Evolutionary conservation across 1,284 basidiomycete species (phyloP).

Genomic region (Sanghuangporus baumii): DNA sequence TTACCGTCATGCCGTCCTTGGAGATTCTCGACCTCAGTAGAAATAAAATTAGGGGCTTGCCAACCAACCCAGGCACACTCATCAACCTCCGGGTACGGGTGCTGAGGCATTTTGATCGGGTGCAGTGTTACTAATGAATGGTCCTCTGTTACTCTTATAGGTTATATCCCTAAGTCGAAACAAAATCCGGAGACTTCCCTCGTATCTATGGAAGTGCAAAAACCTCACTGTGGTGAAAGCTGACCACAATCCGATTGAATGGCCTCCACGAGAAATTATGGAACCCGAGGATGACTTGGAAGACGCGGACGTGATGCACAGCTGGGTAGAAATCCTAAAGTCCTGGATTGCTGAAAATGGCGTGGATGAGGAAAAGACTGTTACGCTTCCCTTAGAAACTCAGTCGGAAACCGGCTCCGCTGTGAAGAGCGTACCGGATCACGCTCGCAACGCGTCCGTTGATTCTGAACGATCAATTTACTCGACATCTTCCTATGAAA

Average conservation of each 20-base stretch:
- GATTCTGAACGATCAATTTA: constrained; percentile 54
- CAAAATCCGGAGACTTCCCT: constrained; percentile 73
- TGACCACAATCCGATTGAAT: constrained; percentile 89
- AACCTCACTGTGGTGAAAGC: constrained; percentile 79
- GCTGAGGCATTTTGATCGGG: background rate
- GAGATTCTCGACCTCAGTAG: constrained; percentile 94
- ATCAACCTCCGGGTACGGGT: constrained; percentile 66
- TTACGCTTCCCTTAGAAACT: background rate
- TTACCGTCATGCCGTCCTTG: constrained; percentile 80
- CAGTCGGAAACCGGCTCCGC: constrained; percentile 22
- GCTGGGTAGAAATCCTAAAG: constrained; percentile 72
- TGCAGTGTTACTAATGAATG: background rate
- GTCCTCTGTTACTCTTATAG: constrained; percentile 31
- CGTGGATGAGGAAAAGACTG: constrained; percentile 7
- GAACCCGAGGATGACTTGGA: constrained; percentile 38
- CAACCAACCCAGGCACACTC: constrained; percentile 76
- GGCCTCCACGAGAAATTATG: constrained; percentile 69
- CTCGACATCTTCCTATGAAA: constrained; percentile 30
- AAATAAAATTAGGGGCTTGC: constrained; percentile 84
- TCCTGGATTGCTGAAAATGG: constrained; percentile 63
- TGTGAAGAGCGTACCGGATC: constrained; percentile 38
- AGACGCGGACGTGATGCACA: constrained; percentile 48
- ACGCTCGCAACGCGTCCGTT: constrained; percentile 58
- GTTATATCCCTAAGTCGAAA: constrained; percentile 88
- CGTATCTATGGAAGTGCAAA: constrained; percentile 72